Conservation (phyloP, 2,329 filamentous ascomycete genomes). For the Stemphylium vesicarium region DNA sequence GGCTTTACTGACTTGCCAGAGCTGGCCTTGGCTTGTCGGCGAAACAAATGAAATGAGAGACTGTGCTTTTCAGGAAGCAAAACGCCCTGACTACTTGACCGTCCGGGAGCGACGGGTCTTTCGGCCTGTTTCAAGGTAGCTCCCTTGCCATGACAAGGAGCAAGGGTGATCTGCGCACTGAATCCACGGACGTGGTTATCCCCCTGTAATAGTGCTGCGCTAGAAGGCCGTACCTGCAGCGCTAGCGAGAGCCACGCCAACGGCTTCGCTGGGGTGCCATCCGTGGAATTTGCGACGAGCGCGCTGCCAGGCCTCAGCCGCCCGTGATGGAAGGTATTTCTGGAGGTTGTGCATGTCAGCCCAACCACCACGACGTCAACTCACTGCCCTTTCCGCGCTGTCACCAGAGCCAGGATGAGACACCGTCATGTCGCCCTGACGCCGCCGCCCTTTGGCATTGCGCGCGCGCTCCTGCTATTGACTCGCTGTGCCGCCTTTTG, state of each 20-base stretch:
- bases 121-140: conserved; percentile 47
- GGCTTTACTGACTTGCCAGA: conserved; percentile 37
- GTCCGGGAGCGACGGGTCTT: conserved; percentile 48
- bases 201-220: conserved; percentile 21
- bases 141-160: conserved; percentile 36
- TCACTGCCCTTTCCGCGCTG: neutral
- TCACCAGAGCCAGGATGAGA: conserved; percentile 26
- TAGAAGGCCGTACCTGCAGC: conserved; percentile 32
- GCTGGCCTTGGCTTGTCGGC: conserved; percentile 44
- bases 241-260: conserved; percentile 24
- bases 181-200: conserved; percentile 30
- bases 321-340: too few species aligned
- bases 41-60: conserved; percentile 50
- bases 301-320: conserved; percentile 6
- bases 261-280: conserved; percentile 25
- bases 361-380: neutral
- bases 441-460: conserved; percentile 9
- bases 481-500: conserved; percentile 29
- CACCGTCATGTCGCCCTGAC: conserved; percentile 11
- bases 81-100: conserved; percentile 49
- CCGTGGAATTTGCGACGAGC: neutral
- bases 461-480: conserved; percentile 15
- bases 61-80: conserved; percentile 43
- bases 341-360: too few species aligned
- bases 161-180: conserved; percentile 40